These are phyloP conservation scores for Collybia sordida DNA, from an alignment of 768 basidiomycete genomes.

Conservation along the genomic window DNA sequence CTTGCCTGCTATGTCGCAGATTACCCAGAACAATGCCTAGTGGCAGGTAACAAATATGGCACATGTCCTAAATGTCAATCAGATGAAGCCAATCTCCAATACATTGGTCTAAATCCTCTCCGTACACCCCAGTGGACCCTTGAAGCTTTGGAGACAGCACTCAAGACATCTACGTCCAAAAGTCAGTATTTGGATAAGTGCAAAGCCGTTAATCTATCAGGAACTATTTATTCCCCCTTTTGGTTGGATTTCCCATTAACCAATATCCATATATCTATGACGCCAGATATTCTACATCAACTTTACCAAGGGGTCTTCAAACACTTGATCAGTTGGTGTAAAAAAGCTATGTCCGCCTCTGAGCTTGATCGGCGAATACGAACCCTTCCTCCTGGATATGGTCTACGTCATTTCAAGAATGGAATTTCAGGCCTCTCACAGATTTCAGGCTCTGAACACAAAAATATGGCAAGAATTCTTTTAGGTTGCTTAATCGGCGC, in stretches of 20 bases:
- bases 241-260: neutral
- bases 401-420: constrained; percentile 37
- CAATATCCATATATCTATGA: neutral
- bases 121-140: constrained; percentile 6
- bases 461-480: constrained; percentile 35
- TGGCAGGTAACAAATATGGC: constrained; percentile 22
- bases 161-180: constrained; percentile 19
- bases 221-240: neutral
- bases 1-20: constrained; percentile 28
- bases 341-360: neutral
- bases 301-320: constrained; percentile 26
- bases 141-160: constrained; percentile 12
- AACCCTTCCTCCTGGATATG: constrained; percentile 1
- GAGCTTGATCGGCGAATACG: neutral
- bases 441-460: constrained; percentile 43
- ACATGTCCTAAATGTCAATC: constrained; percentile 26
- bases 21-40: constrained; percentile 41
- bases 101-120: constrained; percentile 4
- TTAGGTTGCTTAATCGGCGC: constrained; percentile 26
- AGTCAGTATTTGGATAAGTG: constrained; percentile 8
- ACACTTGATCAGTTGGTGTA: neutral
- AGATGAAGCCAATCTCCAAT: constrained; percentile 14
- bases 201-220: constrained; percentile 1
- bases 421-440: constrained; percentile 38
- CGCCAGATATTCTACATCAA: neutral